Evolutionary conservation across 148 eudicot genomes (phyloP), one percentile per base, ranked within the genome.

Genomic region (Rhododendron henanense): DNA sequence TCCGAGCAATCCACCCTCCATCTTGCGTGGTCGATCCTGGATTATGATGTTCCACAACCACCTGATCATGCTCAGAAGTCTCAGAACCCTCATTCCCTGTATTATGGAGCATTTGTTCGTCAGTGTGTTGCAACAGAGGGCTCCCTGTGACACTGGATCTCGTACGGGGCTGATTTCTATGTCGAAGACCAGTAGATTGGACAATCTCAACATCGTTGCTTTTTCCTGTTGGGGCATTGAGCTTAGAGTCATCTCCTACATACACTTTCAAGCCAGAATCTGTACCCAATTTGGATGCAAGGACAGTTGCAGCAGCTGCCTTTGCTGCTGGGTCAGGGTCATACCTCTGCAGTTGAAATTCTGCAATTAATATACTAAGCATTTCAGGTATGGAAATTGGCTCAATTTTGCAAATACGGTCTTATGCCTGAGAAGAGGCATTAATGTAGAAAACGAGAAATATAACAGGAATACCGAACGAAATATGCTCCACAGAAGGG

Each of bases 271-370:
- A 87, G 78, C 99, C 99, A 10, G 98, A 93, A 90, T 95, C 99
- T 51, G 94, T 91, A 86, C 98, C 95, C 89, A 95, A 84, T 86
- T 95, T 97, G 67, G 98, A 94, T 48, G 99, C 98, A 88, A 97
- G 94, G 85, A 97, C 90, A 65, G 94, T 87, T 13, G 99, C 98
- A 82, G 99, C 98, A 74, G 98, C 99, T 89, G 98, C 99, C 88
- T 96, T 94, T 37, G 98, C 98, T 82, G 97, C 97, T 87, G 99
- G 99, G 81, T 96, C 98, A 6, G 99, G 90, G 90, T 96, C 98
- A 88, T 95, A 95, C 85, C 92, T 93, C 99, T 96, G 94, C 93
- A 90, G 61, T 75, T 75, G 76, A 84, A 79, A 86, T 69, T 84
- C 53, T 7, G 23, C 35, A 37, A 51, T 73, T 79, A 78, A 77